Conservation (phyloP, 768 basidiomycete genomes). For the Tephrocybe sp. region DNA sequence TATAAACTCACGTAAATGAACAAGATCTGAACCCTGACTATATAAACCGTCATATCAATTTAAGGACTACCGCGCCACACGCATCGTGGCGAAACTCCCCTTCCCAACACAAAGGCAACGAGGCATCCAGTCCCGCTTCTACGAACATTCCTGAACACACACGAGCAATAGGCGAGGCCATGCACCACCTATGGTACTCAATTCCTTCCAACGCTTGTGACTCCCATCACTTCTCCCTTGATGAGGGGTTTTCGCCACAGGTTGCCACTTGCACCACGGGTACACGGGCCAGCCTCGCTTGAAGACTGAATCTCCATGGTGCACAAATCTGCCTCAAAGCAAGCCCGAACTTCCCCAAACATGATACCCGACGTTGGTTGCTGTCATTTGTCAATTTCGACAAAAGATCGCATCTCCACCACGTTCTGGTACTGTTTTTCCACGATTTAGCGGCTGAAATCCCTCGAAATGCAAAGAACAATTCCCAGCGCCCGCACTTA, state of each 20-base stretch:
- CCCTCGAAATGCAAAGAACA: neutral
- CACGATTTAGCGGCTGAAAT: neutral
- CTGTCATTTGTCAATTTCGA: neutral
- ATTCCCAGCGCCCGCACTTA: neutral
- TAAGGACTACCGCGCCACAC: neutral
- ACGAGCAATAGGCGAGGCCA: neutral
- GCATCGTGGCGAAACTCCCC: neutral
- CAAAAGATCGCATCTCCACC: neutral
- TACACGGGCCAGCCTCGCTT: neutral
- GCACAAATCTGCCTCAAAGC: neutral
- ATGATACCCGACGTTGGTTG: neutral
- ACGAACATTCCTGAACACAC: neutral
- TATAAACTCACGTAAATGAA: too few relatives aligned
- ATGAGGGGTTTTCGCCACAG: slow-evolving; percentile 23
- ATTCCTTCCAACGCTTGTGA: neutral
- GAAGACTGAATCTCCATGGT: neutral
- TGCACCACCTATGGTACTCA: neutral
- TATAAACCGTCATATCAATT: neutral
- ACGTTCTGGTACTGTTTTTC: neutral
- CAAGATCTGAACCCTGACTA: too few relatives aligned
- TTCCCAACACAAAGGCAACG: neutral
- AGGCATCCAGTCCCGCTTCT: neutral
- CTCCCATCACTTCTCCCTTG: slow-evolving; percentile 7
- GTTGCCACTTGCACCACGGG: slow-evolving; percentile 9
- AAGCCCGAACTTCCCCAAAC: neutral